Base-by-base conservation (phyloP, 1,284 basidiomycete genomes). In the Austroboletus rostrupii region DNA sequence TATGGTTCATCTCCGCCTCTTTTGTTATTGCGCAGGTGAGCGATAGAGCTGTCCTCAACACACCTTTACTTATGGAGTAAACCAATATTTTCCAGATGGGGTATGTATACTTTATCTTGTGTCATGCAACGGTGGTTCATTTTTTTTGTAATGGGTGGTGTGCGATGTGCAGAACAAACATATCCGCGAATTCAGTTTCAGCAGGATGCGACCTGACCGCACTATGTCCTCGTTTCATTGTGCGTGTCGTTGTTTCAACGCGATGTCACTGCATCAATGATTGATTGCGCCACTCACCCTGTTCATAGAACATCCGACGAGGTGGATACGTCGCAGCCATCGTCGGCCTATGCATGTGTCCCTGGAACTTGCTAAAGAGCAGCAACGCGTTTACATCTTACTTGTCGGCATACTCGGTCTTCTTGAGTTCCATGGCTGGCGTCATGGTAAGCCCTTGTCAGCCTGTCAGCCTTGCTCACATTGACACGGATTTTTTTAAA, bases 161-260 rank as follows among this genome's bases (percentile, higher is more conserved):
- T 33, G 26, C 35, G 23, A 21, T 47, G 49, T 26, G 43, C 47
- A 84, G 83, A 26, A 87, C 84, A 39, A 91, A 90, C 66, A 87
- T 92, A 59, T 86, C 87, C 12, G 90, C 92, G 45, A 94, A 94
- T 72, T 87, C 86, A 4, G 81, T 93, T 57, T 86, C 83, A 33
- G 90, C 90, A 5, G 90, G 92, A 7, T 90, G 89, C 61, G 91
- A 94, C 69, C 70, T 93, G 56, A 92, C 90, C 1, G 83, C 90
- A 3, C 75, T 92, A 32, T 74, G 83, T 58, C 89, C 91, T 49
- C 83, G 85, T 28, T 93, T 83, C 71, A 83, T 94, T 62, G 81
- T 81, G 56, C 28, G 76, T 70, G 31, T 50, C 43, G 20, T 19
- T 37, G 17, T 39, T 36, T 43, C n/a, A 28, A 44, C 26, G 16